A percentile compares a stretch with the other conserved stretches of the same genome.
phyloP scores from a whole-genome alignment of 768 basidiomycete species.

The Hydnum rufescens region DNA sequence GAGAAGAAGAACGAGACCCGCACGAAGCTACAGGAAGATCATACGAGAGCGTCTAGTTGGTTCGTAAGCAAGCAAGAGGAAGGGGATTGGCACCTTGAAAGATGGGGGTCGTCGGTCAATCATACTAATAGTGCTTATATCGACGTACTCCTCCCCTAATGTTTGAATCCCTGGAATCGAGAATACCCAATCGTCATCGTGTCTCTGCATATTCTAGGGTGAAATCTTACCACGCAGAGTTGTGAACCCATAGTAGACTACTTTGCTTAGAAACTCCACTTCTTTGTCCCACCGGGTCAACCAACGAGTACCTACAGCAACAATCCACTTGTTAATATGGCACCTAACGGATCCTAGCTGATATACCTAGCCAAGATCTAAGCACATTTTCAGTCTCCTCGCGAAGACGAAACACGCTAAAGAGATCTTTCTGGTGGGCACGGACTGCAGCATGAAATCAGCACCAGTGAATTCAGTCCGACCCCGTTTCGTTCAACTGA shows the following conservation, averaged over 20 bases:
- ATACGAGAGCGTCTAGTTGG: background rate
- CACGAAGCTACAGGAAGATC: constrained; percentile 19
- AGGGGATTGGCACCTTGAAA: background rate
- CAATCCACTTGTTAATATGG: constrained; percentile 1
- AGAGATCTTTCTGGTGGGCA: constrained; percentile 67
- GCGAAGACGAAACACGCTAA: constrained; percentile 51
- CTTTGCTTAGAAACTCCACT: constrained; percentile 43
- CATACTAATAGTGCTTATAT: constrained; percentile 47
- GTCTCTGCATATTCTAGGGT: background rate
- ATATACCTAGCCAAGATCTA: constrained; percentile 56
- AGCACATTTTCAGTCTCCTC: constrained; percentile 59
- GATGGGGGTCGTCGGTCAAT: constrained; percentile 11
- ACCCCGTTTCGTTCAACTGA: constrained; percentile 21
- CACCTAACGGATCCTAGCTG: background rate
- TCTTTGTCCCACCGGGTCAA: constrained; percentile 66
- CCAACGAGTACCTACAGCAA: constrained; percentile 52
- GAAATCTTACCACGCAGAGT: constrained; percentile 41
- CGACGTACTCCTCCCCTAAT: constrained; percentile 81
- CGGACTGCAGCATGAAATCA: constrained; percentile 32
- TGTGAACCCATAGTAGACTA: constrained; percentile 56
- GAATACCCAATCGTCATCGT: background rate
- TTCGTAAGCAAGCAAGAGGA: background rate
- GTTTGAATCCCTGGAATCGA: constrained; percentile 44
- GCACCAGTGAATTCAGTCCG: background rate
- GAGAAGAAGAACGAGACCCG: constrained; percentile 42